These are phyloP conservation scores for Bolboschoenoplectus hybrid DNA, from an alignment of 202 grass and related monocot genomes.

Conservation along the genomic window DNA sequence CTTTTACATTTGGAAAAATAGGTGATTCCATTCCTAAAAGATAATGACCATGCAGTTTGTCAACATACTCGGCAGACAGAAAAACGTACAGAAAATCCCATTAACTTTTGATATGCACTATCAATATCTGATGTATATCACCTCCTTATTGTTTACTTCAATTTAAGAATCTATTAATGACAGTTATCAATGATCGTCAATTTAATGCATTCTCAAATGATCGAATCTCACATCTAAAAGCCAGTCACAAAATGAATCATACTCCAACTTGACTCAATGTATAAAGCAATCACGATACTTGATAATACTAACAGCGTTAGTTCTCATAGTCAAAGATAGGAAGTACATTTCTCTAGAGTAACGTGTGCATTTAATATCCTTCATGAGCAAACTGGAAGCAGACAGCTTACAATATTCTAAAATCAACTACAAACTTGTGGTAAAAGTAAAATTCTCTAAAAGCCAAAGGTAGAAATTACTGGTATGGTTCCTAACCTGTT, in stretches of 20 bases:
- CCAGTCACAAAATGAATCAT: not conserved
- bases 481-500: not conserved
- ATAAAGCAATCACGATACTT: not conserved
- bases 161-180: constrained; percentile 7
- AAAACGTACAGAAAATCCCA: not conserved
- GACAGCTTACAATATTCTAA: constrained; percentile 1
- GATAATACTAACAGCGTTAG: not conserved
- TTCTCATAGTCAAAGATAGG: not conserved
- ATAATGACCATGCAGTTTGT: not conserved
- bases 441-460: constrained; percentile 16
- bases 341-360: not conserved
- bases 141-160: not conserved
- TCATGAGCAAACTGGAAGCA: not conserved
- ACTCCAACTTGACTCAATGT: not conserved
- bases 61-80: not conserved
- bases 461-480: not conserved
- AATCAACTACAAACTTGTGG: not conserved
- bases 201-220: not conserved
- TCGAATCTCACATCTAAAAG: not conserved
- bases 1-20: too few species aligned
- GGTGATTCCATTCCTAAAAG: not conserved
- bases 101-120: constrained; percentile 7
- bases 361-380: constrained; percentile 20
- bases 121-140: not conserved
- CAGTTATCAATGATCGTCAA: not conserved